Conservation (phyloP, 2,329 filamentous ascomycete species). For the Nothomitra cinnamomea region DNA sequence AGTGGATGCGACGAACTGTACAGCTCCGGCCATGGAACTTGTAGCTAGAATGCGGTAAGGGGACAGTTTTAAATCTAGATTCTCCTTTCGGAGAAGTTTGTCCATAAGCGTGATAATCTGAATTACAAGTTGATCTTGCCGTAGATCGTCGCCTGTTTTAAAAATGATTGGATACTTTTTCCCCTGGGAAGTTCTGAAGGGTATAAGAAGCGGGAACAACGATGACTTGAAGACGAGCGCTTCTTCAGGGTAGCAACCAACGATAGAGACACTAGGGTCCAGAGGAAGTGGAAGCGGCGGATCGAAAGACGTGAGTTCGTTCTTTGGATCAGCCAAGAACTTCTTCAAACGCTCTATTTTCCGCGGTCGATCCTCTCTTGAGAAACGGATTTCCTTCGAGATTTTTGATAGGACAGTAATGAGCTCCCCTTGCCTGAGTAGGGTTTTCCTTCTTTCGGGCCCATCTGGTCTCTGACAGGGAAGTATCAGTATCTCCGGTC, state of each 20-base stretch:
- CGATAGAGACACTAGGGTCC: slow-evolving; percentile 66
- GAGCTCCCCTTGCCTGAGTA: slow-evolving; percentile 78
- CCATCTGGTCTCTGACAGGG: slow-evolving; percentile 41
- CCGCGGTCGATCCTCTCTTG: slow-evolving; percentile 56
- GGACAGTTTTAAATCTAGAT: slow-evolving; percentile 83
- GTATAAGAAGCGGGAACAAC: slow-evolving; percentile 75
- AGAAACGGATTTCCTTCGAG: slow-evolving; percentile 71
- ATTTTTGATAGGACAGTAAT: slow-evolving; percentile 76
- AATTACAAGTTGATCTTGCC: slow-evolving; percentile 93
- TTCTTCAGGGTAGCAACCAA: slow-evolving; percentile 67
- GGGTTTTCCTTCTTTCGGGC: slow-evolving; percentile 52
- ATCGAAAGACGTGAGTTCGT: slow-evolving; percentile 69
- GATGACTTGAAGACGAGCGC: slow-evolving; percentile 92
- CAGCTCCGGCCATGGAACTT: slow-evolving; percentile 71
- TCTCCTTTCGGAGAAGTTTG: slow-evolving; percentile 84
- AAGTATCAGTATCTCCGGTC: slow-evolving; percentile 3
- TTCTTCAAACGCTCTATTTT: slow-evolving; percentile 77
- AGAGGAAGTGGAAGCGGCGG: slow-evolving; percentile 76
- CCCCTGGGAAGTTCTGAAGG: slow-evolving; percentile 66
- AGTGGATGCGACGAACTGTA: slow-evolving; percentile 82
- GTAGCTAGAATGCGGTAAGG: slow-evolving; percentile 95
- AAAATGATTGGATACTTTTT: slow-evolving; percentile 83
- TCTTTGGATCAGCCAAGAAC: slow-evolving; percentile 73
- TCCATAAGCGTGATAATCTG: slow-evolving; percentile 98
- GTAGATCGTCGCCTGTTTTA: slow-evolving; percentile 90